Base-by-base conservation (phyloP, 1,284 basidiomycete genomes). In the Neonothopanus nambi region DNA sequence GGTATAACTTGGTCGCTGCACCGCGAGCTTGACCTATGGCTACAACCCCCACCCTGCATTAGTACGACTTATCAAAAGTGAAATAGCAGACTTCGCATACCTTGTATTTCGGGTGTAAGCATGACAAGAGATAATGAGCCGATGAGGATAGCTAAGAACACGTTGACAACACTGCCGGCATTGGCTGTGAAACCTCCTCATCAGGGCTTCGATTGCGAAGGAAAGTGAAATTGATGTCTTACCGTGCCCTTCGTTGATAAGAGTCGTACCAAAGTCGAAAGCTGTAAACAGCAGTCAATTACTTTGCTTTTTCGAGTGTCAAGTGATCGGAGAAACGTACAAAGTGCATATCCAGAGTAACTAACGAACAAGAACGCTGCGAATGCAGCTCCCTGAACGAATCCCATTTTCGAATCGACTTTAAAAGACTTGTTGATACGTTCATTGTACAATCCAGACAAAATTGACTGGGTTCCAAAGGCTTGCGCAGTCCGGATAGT, bases 401-500 rank as follows among this genome's bases (percentile, higher is more conserved):
- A 59, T 0, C 91, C 82, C 18, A 83, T 79, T 65, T 84, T 89
- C 60, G 80, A 68, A 57, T 95, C 91, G 15, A 83, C 76, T 0
- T 58, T 58, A 41, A 77, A 73, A 2, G 91, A 82, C 55, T 77
- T 65, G 15, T 71, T 66, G 58, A 95, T 82, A 57, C 83, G 77
- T 1, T 58, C 59, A 63, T 95, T 82, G 67, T 98, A 99, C 38
- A 93, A 70, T 2, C 66, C 61, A 6, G 84, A 67, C 26, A 98
- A 78, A 17, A 80, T 76, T 9, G 67, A 71, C 70, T 94, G 91
- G 1, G 88, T 89, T 46, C 93, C 93, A 63, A 99, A 99, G 0
- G 96, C 95, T 59, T 98, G 93, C 1, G 93, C 87, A 2, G 91
- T 95, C n/a, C 94, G 87, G 38, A 96, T 72, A 18, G 90, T 91